These are phyloP conservation scores for Phytopythium delawarense DNA, from an alignment of 352 stramenopile species.

Conservation along the genomic window DNA sequence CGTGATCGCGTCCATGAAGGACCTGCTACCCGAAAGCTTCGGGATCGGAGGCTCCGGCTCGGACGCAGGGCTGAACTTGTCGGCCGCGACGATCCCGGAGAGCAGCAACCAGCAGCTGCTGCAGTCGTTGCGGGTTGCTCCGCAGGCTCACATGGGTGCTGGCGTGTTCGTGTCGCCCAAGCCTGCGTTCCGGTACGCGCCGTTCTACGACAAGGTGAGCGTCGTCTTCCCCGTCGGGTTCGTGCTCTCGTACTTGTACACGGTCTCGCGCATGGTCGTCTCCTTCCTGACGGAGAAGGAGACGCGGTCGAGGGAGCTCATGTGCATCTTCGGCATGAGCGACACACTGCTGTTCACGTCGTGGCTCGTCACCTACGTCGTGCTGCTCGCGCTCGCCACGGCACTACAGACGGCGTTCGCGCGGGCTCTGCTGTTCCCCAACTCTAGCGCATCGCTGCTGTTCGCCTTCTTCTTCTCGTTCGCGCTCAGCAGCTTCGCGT, in stretches of 20 bases:
- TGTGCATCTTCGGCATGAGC: constrained; percentile 89
- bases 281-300: constrained; percentile 93
- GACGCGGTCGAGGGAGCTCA: constrained; percentile 83
- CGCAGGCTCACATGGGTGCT: constrained; percentile 52
- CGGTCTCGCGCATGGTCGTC: constrained; percentile 87
- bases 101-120: constrained; percentile 34
- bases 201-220: constrained; percentile 77
- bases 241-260: constrained; percentile 91
- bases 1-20: constrained; percentile 19
- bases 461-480: constrained; percentile 80
- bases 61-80: constrained; percentile 13
- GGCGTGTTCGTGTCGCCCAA: constrained; percentile 46
- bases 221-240: constrained; percentile 88
- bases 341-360: constrained; percentile 43
- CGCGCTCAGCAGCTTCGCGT: constrained; percentile 71
- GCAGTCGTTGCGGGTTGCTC: constrained; percentile 46
- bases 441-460: constrained; percentile 32
- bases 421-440: constrained; percentile 34
- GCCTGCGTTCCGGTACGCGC: constrained; percentile 43
- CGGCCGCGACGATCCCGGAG: constrained; percentile 27
- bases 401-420: constrained; percentile 43
- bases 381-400: constrained; percentile 41
- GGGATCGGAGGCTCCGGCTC: constrained; percentile 10
- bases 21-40: constrained; percentile 1
- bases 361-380: constrained; percentile 81